A percentile compares a stretch with the other conserved stretches of the same genome.
phyloP scores from a whole-genome alignment of 2,329 filamentous ascomycete genomes.

The Pseudogymnoascus sp. region DNA sequence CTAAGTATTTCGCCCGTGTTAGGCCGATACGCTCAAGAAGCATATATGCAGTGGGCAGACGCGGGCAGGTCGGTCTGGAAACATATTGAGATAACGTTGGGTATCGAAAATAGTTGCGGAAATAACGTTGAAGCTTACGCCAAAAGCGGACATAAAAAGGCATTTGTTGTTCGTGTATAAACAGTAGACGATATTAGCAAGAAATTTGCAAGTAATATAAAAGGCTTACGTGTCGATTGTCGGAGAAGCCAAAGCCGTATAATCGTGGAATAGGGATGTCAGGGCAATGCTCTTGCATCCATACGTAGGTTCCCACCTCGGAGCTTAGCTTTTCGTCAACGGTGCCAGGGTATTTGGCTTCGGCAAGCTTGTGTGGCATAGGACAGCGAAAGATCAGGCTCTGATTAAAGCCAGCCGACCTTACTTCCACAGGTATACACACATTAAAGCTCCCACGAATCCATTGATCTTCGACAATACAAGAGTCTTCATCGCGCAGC shows the following conservation, averaged over 20 bases:
- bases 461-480: conserved; percentile 19
- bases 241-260: conserved; percentile 26
- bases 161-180: conserved; percentile 16
- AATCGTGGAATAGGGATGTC: conserved; percentile 27
- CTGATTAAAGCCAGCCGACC: conserved; percentile 16
- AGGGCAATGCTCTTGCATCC: conserved; percentile 29
- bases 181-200: conserved; percentile 16
- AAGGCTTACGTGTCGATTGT: conserved; percentile 13
- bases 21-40: conserved; percentile 17
- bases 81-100: conserved; percentile 16
- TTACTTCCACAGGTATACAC: conserved; percentile 29
- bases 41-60: conserved; percentile 18
- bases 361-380: conserved; percentile 24
- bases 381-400: conserved; percentile 26
- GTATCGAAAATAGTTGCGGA: conserved; percentile 17
- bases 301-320: conserved; percentile 30
- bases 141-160: conserved; percentile 19
- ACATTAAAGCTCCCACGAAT: conserved; percentile 33
- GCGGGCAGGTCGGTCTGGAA: conserved; percentile 6
- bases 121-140: conserved; percentile 15
- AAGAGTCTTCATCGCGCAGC: no score
- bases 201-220: conserved; percentile 4
- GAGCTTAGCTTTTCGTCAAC: conserved; percentile 31
- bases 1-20: conserved; percentile 27
- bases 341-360: conserved; percentile 24